Conservation (phyloP, 208 protist genomes). For the Naegleria lovaniensis region DNA sequence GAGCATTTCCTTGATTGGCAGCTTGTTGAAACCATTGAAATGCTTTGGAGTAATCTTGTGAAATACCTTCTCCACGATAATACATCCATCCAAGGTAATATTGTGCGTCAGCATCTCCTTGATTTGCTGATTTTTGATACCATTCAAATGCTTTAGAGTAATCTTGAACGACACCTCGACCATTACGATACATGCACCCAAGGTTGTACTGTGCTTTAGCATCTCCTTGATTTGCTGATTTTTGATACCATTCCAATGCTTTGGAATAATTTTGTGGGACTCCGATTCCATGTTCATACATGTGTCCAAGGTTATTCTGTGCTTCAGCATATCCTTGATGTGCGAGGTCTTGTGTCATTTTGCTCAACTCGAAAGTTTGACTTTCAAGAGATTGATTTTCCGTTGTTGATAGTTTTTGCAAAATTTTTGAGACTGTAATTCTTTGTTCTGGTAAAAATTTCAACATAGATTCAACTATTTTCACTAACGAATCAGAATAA, state of each 20-base stretch:
- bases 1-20: not conserved
- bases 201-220: not conserved
- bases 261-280: not conserved
- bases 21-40: not conserved
- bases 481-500: too few species aligned
- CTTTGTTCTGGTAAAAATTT: too few species aligned
- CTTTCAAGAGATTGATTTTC: too few species aligned
- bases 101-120: slow-evolving; percentile 10
- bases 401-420: too few species aligned
- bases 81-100: not conserved
- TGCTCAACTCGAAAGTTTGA: too few species aligned
- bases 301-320: slow-evolving; percentile 1
- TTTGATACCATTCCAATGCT: slow-evolving; percentile 2
- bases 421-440: too few species aligned
- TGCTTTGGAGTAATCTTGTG: not conserved
- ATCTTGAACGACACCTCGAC: not conserved
- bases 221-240: too few species aligned
- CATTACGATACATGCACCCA: not conserved
- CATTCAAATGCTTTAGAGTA: not conserved
- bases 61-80: not conserved
- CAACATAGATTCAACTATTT: too few species aligned
- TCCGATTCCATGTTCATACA: not conserved
- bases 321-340: not conserved
- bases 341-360: too few species aligned
- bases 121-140: too few species aligned